A percentile compares a stretch with the other conserved stretches of the same genome.
Evolutionary conservation across 192 early-diverging fungal species (phyloP).

Genomic region (Gaertneriomyces semiglobifer): DNA sequence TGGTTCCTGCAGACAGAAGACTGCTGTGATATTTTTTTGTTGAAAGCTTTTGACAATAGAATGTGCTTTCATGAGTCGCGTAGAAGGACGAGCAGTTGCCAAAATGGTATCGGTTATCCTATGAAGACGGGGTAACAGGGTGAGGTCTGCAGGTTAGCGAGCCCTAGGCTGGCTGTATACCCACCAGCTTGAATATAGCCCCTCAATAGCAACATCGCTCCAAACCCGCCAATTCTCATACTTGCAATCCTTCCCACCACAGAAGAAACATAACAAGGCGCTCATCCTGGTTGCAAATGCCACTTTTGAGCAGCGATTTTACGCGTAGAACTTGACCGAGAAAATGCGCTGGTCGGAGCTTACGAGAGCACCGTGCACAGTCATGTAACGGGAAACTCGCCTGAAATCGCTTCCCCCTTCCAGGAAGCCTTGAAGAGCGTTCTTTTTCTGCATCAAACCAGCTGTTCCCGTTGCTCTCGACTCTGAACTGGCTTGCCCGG

Average conservation of each 20-base stretch:
- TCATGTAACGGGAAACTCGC: too few species aligned
- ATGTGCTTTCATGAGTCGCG: conserved; percentile 36
- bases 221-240: conserved; percentile 46
- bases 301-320: too few species aligned
- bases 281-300: conserved; percentile 29
- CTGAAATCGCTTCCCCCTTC: too few species aligned
- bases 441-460: too few species aligned
- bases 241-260: conserved; percentile 47
- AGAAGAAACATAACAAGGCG: conserved; percentile 44
- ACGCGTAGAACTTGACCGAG: too few species aligned
- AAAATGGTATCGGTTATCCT: conserved; percentile 48
- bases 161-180: too few species aligned
- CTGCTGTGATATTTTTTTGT: conserved; percentile 22
- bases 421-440: too few species aligned
- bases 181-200: conserved; percentile 43
- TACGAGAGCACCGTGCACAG: too few species aligned
- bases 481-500: too few species aligned
- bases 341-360: too few species aligned
- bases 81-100: conserved; percentile 48
- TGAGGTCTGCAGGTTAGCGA: too few species aligned
- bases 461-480: too few species aligned
- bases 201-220: conserved; percentile 40
- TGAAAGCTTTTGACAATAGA: conserved; percentile 29
- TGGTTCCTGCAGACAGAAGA: conserved; percentile 47
- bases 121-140: neutral